Conservation (phyloP, 2,329 filamentous ascomycete species). For the Aspergillus chevalieri region DNA sequence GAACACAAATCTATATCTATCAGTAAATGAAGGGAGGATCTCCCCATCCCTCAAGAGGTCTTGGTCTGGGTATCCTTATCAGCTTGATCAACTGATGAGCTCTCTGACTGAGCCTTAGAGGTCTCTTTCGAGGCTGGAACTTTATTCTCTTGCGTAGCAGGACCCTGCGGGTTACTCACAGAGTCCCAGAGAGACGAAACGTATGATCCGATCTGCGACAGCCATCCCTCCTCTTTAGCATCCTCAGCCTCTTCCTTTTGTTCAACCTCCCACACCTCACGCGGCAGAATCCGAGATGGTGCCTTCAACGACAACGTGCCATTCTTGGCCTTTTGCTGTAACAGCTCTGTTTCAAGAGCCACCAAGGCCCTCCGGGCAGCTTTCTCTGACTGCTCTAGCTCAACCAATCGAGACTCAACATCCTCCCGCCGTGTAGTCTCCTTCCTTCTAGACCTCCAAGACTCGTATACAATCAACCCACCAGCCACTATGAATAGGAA, state of each 20-base stretch:
- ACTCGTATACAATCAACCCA: constrained; percentile 57
- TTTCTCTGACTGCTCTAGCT: constrained; percentile 49
- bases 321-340: constrained; percentile 35
- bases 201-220: constrained; percentile 29
- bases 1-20: background rate
- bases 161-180: background rate
- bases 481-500: constrained; percentile 62
- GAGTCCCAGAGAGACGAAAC: constrained; percentile 22
- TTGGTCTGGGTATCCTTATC: background rate
- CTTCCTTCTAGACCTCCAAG: constrained; percentile 56
- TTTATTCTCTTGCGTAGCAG: background rate
- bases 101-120: background rate
- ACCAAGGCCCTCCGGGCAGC: constrained; percentile 35
- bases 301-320: constrained; percentile 22
- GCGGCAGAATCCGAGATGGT: constrained; percentile 32
- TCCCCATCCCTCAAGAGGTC: background rate
- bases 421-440: constrained; percentile 55
- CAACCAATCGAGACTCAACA: constrained; percentile 53
- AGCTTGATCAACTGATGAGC: background rate
- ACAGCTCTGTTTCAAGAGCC: constrained; percentile 42
- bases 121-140: background rate
- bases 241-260: constrained; percentile 23
- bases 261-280: constrained; percentile 33
- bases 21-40: background rate
- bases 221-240: constrained; percentile 24